Percentiles rank a stretch among this genome's conserved stretches.
These are phyloP conservation scores for Yarrowia sp. DNA, from an alignment of 805 yeast genomes.

Conservation along the genomic window DNA sequence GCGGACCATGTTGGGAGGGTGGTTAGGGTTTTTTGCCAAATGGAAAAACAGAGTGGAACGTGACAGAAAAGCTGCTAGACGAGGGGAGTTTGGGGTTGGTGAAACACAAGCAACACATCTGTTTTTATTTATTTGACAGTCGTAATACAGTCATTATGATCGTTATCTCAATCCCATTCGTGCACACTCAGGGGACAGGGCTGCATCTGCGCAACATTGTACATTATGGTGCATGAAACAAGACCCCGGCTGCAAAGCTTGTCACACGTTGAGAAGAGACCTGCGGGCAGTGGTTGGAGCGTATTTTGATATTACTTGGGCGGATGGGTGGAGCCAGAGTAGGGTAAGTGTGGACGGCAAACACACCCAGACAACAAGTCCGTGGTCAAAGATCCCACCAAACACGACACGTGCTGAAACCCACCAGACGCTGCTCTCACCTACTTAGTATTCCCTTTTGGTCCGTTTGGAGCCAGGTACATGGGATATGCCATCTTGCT, in stretches of 20 bases:
- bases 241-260: slow-evolving; percentile 16
- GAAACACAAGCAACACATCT: too few species aligned
- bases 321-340: background rate
- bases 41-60: slow-evolving; percentile 24
- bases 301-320: background rate
- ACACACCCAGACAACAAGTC: too few species aligned
- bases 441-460: slow-evolving; percentile 12
- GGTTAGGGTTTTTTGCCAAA: slow-evolving; percentile 25
- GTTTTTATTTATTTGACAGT: too few species aligned
- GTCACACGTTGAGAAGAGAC: slow-evolving; percentile 14
- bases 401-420: too few species aligned
- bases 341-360: background rate
- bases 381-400: too few species aligned
- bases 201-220: background rate
- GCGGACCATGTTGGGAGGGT: slow-evolving; percentile 21
- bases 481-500: slow-evolving; percentile 5
- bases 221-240: slow-evolving; percentile 14
- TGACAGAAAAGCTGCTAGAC: background rate
- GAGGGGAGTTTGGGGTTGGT: background rate
- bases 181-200: background rate
- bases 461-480: background rate
- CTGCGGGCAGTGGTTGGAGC: slow-evolving; percentile 6
- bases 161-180: too few species aligned
- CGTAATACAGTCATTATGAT: too few species aligned
- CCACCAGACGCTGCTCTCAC: too few species aligned